Evolutionary conservation across 352 stramenopile species (phyloP), one percentile per base, ranked within the genome.

Genomic region (Pseudoperonospora humuli): DNA sequence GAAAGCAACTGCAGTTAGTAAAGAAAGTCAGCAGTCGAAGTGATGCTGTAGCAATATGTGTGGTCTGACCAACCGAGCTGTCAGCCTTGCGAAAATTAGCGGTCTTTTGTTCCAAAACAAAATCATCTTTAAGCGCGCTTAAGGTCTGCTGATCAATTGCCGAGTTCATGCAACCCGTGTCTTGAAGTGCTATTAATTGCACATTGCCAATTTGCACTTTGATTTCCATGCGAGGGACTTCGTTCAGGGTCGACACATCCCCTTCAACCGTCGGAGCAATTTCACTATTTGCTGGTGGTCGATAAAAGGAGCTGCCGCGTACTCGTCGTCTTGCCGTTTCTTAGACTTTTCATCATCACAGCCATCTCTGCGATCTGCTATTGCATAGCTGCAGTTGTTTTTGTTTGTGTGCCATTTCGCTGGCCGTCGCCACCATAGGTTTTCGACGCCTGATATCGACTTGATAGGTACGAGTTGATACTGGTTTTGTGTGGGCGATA

Each of bases 161-260:
- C 5, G 24, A 44, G 23, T 44, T 44, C 5, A 25, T 44, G 17
- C 24, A 44, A 3, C 23, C 37, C 24, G 24, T 44, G n/a, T 44
- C 37, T 7, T 34, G 23, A 25, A 44, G 14, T 13, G 37, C 37
- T 8, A 15, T 44, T 2, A 44, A 4, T 8, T 15, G 37, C 2
- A 44, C 24, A 14, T n/a, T 2, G 5, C 25, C 15, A 18, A 45
- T 45, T 8, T 45, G 25, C 9, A 45, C 14, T 13, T 45, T 26
- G 2, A 45, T 17, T 17, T 45, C 24, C 15, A 35, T 35, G 3
- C 25, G 38, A n/a, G n/a, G n/a, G n/a, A n/a, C n/a, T n/a, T n/a
- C n/a, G n/a, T n/a, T n/a, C n/a, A n/a, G n/a, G n/a, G n/a, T n/a
- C n/a, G n/a, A n/a, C n/a, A n/a, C n/a, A n/a, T n/a, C n/a, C n/a